Conservation (phyloP, 345 rosid species). For the Angophora floribunda region DNA sequence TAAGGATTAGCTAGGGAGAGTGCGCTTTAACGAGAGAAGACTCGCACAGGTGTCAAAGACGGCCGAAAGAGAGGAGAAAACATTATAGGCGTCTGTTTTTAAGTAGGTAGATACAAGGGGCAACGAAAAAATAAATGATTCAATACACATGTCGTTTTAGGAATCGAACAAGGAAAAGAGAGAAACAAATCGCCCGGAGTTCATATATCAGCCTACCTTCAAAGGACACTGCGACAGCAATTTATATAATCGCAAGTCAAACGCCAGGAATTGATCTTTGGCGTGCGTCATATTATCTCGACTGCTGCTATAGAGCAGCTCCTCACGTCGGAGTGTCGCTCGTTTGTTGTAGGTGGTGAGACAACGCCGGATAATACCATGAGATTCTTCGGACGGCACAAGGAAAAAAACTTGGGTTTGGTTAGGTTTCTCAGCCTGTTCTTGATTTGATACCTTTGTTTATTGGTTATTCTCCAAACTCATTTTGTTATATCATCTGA, state of each 20-base stretch:
- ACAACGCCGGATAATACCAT: not conserved
- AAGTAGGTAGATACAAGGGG: not conserved
- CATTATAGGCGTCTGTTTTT: not conserved
- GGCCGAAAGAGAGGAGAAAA: not conserved
- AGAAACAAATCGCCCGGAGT: not conserved
- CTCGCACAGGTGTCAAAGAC: not conserved
- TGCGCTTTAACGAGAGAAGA: not conserved
- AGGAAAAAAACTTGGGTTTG: not conserved
- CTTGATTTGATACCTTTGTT: not conserved
- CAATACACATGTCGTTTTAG: not conserved
- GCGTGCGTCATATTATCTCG: not conserved
- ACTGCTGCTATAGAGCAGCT: not conserved
- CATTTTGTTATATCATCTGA: not conserved
- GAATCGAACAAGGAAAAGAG: not conserved
- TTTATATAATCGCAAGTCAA: not conserved
- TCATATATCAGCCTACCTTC: not conserved
- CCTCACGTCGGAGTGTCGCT: not conserved
- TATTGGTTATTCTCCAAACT: not conserved
- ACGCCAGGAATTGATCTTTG: not conserved
- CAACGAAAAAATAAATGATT: not conserved
- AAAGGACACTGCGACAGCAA: not conserved
- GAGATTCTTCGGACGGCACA: not conserved
- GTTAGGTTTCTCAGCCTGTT: not conserved
- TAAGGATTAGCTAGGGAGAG: not conserved
- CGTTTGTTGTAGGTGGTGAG: not conserved